Evolutionary conservation across 1,284 basidiomycete species (phyloP), one percentile per base, ranked within the genome.

Genomic region (Moesziomyces antarcticus): DNA sequence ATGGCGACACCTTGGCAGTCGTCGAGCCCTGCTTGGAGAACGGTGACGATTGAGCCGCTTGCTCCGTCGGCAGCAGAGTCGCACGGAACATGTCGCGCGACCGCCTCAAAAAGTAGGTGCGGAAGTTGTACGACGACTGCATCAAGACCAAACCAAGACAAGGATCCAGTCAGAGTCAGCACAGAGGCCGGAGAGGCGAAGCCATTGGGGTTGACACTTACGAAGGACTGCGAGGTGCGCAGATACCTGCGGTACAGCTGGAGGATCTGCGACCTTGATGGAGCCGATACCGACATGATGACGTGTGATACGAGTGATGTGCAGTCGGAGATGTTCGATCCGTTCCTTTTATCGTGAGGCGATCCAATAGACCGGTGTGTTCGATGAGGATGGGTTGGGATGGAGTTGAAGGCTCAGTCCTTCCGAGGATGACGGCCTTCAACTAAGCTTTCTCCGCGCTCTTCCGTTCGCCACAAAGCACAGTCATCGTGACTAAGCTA

Each of bases 121-220:
- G 80, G 71, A 84, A 84, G 64, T 81, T 82, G 77, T 84, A 84
- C 24, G 82, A 80, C 1, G 78, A 71, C 81, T 84, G 67, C 18
- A 30, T 10, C 20, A 11, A 33, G 25, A 11, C 30, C 30, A 33
- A 13, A 41, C 8, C n/a, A 0, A 9, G 20, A 56, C 3, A 21
- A 35, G 27, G 33, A 7, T 33, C 7, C 18, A 27, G 13, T 27
- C 16, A 1, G 18, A 1, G 18, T 52, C 24, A 53, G 49, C 40
- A 18, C 8, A 7, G 42, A 10, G 18, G 10, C 9, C 11, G 14
- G 10, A 13, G 35, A 13, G 9, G 5, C n/a, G 30, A n/a, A 1
- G 35, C 20, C 1, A 21, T 33, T 4, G 11, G 13, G 13, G 21
- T 18, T 22, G 13, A 18, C 20, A 82, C 82, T 68, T 65, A 84